These are phyloP conservation scores for Cladophialophora chaetospira DNA, from an alignment of 2,329 filamentous ascomycete species.

Conservation along the genomic window DNA sequence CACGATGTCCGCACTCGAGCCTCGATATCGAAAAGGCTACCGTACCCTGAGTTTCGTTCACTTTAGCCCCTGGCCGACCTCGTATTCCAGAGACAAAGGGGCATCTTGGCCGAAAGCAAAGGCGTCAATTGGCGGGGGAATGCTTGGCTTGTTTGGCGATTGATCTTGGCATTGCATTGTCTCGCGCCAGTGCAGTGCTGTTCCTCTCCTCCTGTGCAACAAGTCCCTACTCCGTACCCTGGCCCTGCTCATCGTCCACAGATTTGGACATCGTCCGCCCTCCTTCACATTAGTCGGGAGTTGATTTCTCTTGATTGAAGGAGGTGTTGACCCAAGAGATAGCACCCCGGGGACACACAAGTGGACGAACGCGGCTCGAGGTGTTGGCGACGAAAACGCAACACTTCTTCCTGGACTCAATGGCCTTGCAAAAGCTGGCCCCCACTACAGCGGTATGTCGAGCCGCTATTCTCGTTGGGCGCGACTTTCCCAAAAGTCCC, in stretches of 20 bases:
- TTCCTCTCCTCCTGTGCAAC: too few species aligned
- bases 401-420: too few species aligned
- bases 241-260: too few species aligned
- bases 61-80: neutral
- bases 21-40: neutral
- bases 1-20: too few species aligned
- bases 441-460: neutral
- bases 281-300: neutral
- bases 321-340: too few species aligned
- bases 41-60: neutral
- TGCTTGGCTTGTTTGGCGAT: neutral
- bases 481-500: neutral
- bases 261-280: too few species aligned
- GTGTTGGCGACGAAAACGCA: too few species aligned
- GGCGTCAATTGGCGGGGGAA: neutral
- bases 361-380: too few species aligned
- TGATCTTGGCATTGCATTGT: neutral
- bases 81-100: slow-evolving; percentile 1
- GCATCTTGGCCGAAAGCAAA: neutral
- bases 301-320: too few species aligned
- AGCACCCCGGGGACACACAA: too few species aligned
- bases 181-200: too few species aligned
- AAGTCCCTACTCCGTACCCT: too few species aligned
- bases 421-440: neutral
- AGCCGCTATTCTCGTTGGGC: neutral